A percentile compares a stretch with the other conserved stretches of the same genome.
phyloP scores from a whole-genome alignment of 331 rosid genomes.

The Malus hybrid region DNA sequence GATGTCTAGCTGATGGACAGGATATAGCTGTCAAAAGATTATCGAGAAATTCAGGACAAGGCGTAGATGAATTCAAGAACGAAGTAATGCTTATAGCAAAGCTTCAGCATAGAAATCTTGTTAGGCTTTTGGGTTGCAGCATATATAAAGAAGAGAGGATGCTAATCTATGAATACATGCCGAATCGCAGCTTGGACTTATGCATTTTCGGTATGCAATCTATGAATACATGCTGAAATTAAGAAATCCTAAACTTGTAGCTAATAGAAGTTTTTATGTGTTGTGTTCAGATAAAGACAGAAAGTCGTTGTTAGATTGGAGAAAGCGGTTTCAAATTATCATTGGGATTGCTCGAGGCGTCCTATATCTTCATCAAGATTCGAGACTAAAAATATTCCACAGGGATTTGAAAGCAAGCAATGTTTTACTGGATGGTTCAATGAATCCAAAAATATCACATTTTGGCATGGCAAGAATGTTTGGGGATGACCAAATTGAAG shows the following conservation, averaged over 20 bases:
- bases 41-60: constrained; percentile 26
- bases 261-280: neutral
- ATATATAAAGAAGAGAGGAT: constrained; percentile 26
- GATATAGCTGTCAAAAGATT: constrained; percentile 26
- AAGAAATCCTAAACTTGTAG: neutral
- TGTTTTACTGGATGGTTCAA: no score
- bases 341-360: no score
- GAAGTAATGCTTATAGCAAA: constrained; percentile 26
- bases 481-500: constrained; percentile 16
- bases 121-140: constrained; percentile 24
- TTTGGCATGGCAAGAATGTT: no score
- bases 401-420: no score
- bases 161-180: constrained; percentile 31
- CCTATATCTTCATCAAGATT: no score
- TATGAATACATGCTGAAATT: neutral
- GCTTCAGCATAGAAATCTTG: constrained; percentile 29
- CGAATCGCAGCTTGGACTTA: constrained; percentile 23
- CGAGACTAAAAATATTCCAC: no score
- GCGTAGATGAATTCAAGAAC: constrained; percentile 21
- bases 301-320: neutral
- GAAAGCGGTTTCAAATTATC: no score
- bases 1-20: constrained; percentile 17
- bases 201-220: constrained; percentile 18
- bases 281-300: constrained; percentile 5
- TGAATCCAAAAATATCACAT: no score